Percentiles rank a stretch among this genome's conserved stretches.
Conservation (phyloP, 228 moss, liverwort and hornwort genomes). For the Sphagnum magellanicum region DNA sequence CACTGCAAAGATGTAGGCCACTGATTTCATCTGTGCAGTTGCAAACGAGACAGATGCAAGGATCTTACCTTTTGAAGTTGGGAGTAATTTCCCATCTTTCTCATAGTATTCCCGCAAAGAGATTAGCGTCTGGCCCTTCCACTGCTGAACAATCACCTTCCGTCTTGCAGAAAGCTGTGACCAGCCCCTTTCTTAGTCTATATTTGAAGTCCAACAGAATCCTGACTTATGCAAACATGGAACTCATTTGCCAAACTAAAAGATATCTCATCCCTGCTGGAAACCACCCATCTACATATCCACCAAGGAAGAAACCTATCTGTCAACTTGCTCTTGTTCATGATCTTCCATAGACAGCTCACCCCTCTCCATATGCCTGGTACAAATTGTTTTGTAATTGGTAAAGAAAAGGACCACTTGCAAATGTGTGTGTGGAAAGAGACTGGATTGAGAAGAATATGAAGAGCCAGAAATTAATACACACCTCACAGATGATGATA, state of each 20-base stretch:
- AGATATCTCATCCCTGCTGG: no score
- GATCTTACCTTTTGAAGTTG: constrained; percentile 43
- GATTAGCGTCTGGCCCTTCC: constrained; percentile 42
- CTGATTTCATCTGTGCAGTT: background rate
- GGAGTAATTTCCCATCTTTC: constrained; percentile 67
- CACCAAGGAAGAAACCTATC: no score
- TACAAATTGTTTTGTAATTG: no score
- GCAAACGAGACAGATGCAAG: background rate
- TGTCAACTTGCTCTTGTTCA: no score
- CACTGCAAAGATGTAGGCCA: background rate
- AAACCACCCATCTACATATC: no score
- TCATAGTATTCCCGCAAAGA: constrained; percentile 75
- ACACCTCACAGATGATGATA: constrained; percentile 46
- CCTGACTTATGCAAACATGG: no score
- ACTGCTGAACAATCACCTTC: constrained; percentile 48
- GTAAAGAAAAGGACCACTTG: no score
- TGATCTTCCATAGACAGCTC: no score
- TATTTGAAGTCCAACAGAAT: background rate
- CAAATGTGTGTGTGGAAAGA: background rate
- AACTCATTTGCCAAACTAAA: no score
- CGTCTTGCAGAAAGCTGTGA: constrained; percentile 58
- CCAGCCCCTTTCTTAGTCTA: background rate
- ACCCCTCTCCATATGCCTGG: no score
- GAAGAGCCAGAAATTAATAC: background rate
- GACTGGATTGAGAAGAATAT: background rate